Percentiles rank a stretch among this genome's conserved stretches.
These are phyloP conservation scores for Cyclospora cayetanensis DNA, from an alignment of 169 alveolate genomes.

Conservation along the genomic window DNA sequence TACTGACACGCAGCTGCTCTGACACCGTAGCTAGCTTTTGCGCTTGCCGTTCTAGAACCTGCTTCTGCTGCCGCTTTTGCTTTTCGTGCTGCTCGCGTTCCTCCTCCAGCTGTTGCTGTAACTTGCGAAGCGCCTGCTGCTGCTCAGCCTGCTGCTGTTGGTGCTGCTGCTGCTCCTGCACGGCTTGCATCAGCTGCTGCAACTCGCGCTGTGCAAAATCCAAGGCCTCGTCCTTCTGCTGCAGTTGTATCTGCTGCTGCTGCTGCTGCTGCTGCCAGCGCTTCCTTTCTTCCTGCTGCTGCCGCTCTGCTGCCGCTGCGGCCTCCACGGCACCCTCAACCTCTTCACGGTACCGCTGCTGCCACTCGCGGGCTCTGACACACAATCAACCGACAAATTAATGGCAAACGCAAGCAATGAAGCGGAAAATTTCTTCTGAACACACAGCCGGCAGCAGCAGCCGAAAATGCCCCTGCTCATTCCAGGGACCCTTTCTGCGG, in stretches of 20 bases:
- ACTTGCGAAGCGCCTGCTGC: background rate
- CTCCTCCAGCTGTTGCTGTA: background rate
- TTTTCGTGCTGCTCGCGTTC: background rate
- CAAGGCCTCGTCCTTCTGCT: slow-evolving; percentile 8
- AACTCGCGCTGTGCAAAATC: slow-evolving; percentile 1
- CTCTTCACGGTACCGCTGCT: background rate
- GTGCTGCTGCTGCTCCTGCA: slow-evolving; percentile 28
- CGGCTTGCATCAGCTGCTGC: slow-evolving; percentile 27
- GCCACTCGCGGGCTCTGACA: background rate
- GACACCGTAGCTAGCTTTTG: background rate
- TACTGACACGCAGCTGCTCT: background rate
- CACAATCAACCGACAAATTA: background rate
- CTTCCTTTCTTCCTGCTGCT: background rate
- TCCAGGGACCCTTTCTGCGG: background rate
- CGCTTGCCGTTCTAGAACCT: background rate
- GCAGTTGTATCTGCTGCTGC: background rate
- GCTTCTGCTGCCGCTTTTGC: background rate
- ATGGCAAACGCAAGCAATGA: background rate
- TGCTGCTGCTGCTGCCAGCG: background rate
- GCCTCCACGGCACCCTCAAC: background rate
- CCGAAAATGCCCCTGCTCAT: too few species aligned
- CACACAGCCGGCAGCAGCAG: background rate
- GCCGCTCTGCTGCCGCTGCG: slow-evolving; percentile 9
- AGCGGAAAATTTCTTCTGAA: too few species aligned
- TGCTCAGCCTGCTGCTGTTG: background rate